phyloP scores from a whole-genome alignment of 1,284 basidiomycete species.

The Ganoderma lingzhi region DNA sequence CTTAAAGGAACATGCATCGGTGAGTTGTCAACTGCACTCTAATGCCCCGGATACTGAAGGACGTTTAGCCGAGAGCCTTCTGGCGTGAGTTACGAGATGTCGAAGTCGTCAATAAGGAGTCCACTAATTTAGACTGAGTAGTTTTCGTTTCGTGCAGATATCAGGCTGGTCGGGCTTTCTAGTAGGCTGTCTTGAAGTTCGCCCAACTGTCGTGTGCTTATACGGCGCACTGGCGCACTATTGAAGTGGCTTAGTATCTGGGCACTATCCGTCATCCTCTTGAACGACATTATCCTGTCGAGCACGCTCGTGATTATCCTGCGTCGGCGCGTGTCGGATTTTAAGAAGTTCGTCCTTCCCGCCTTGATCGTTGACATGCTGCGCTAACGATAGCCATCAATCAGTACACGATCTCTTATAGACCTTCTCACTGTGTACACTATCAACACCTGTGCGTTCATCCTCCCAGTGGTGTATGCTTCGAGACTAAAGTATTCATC shows the following conservation, averaged over 20 bases:
- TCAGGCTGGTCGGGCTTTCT: not conserved
- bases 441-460: not conserved
- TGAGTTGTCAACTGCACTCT: not conserved
- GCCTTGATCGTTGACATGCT: not conserved
- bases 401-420: not conserved
- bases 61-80: not conserved
- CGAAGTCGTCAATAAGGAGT: not conserved
- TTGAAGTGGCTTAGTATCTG: slow-evolving; percentile 1
- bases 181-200: not conserved
- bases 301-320: slow-evolving; percentile 6
- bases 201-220: not conserved
- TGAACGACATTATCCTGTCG: slow-evolving; percentile 1
- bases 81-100: not conserved
- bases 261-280: not conserved
- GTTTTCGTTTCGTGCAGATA: not conserved
- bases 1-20: not conserved
- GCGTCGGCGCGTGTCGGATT: not conserved
- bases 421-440: slow-evolving; percentile 5
- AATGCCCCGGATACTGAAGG: not conserved
- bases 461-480: too few relatives aligned
- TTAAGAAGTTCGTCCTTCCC: not conserved
- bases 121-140: not conserved
- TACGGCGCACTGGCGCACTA: not conserved
- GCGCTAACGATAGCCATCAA: not conserved
- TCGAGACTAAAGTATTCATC: not conserved